These are phyloP conservation scores for Tricholomella constricta DNA, from an alignment of 768 basidiomycete species.

Conservation along the genomic window DNA sequence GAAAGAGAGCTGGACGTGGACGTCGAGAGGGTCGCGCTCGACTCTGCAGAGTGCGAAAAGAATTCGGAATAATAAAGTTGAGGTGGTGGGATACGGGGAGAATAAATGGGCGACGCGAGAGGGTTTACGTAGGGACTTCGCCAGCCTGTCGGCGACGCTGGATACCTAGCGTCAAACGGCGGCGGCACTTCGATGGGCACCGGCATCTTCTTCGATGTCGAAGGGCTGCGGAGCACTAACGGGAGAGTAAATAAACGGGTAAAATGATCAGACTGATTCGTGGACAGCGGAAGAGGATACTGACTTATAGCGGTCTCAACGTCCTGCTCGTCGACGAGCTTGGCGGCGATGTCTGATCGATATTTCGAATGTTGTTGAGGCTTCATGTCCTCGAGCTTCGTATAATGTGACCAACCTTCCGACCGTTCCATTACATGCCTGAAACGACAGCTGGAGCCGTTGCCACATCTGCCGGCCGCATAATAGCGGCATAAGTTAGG, in stretches of 20 bases:
- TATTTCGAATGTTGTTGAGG: background rate
- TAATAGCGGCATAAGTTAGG: slow-evolving; percentile 36
- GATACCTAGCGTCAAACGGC: slow-evolving; percentile 8
- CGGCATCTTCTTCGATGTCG: background rate
- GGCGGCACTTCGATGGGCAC: background rate
- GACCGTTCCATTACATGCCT: slow-evolving; percentile 28
- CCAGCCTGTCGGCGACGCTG: slow-evolving; percentile 2
- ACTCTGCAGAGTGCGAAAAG: slow-evolving; percentile 14
- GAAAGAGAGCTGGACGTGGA: slow-evolving; percentile 23
- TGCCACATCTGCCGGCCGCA: slow-evolving; percentile 36
- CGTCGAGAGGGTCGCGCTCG: slow-evolving; percentile 12
- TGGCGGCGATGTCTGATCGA: background rate
- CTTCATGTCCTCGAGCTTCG: background rate
- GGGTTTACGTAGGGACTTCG: slow-evolving; percentile 5
- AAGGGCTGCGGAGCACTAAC: background rate
- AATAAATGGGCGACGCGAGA: slow-evolving; percentile 10
- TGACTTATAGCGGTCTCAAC: background rate
- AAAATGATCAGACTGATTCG: background rate
- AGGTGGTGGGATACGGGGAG: slow-evolving; percentile 3
- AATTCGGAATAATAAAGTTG: slow-evolving; percentile 12
- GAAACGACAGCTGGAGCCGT: slow-evolving; percentile 40
- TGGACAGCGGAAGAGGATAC: background rate
- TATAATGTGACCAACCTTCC: slow-evolving; percentile 14
- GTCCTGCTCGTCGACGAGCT: background rate
- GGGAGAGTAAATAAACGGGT: background rate